These are phyloP conservation scores for Tetrahymena thermophila DNA, from an alignment of 73 alveolate genomes.

Conservation along the genomic window DNA sequence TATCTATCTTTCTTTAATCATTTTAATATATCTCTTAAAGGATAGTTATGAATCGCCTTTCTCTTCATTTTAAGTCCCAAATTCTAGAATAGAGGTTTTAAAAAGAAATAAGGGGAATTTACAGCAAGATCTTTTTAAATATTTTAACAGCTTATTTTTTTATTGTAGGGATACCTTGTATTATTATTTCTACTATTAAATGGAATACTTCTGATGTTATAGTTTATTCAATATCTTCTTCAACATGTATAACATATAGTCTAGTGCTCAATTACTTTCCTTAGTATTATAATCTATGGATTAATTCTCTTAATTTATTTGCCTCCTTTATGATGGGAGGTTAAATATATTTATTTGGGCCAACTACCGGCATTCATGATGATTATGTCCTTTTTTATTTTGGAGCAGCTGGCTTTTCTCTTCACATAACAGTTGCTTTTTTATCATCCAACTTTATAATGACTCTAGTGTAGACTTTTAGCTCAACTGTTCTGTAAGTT, in stretches of 20 bases:
- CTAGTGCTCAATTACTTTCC: neutral
- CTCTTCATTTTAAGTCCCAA: neutral
- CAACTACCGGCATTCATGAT: neutral
- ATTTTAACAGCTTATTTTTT: neutral
- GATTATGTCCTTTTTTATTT: neutral
- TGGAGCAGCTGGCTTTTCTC: neutral
- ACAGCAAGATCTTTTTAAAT: neutral
- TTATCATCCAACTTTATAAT: neutral
- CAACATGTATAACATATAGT: neutral
- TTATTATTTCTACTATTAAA: neutral
- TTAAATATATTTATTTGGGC: neutral
- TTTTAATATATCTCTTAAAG: neutral
- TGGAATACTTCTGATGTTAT: neutral
- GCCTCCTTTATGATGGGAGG: neutral
- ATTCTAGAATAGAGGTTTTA: neutral
- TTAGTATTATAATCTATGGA: neutral
- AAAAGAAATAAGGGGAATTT: neutral
- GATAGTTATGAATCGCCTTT: neutral
- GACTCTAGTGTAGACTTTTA: neutral
- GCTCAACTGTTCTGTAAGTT: neutral
- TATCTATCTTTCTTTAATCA: neutral
- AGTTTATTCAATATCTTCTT: neutral
- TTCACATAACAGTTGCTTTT: neutral
- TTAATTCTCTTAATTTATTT: neutral
- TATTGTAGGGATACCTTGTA: neutral